phyloP scores from a whole-genome alignment of 768 basidiomycete species.

The Pulveroboletus sp. region DNA sequence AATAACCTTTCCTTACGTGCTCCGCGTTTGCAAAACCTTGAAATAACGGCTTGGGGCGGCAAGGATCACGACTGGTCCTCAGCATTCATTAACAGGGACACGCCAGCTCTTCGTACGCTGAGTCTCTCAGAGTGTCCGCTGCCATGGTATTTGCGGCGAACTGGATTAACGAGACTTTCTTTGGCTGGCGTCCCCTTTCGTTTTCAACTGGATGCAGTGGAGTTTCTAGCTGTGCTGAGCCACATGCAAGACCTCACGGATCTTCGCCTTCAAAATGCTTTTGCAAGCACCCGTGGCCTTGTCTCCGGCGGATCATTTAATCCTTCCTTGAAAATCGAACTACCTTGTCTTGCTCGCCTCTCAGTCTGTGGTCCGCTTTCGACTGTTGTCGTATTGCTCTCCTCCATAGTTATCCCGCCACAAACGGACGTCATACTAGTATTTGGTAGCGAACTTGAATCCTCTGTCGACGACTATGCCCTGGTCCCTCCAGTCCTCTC shows the following conservation, averaged over 20 bases:
- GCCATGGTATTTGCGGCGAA: not conserved
- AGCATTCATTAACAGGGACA: no score
- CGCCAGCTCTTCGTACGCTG: no score
- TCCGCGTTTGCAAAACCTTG: not conserved
- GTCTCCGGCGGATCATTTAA: not conserved
- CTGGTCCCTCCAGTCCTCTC: not conserved
- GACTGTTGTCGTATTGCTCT: conserved; percentile 3
- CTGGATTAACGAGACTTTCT: conserved; percentile 34
- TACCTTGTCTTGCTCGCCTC: conserved; percentile 7
- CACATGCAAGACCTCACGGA: conserved; percentile 33
- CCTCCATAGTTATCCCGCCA: conserved; percentile 5
- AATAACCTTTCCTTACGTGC: not conserved
- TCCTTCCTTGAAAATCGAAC: not conserved
- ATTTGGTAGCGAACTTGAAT: not conserved
- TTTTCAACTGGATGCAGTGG: conserved; percentile 24
- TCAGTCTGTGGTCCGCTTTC: conserved; percentile 5
- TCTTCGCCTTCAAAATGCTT: conserved; percentile 32
- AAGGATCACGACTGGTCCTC: no score
- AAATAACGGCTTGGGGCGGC: not conserved
- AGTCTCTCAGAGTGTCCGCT: no score
- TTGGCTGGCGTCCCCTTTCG: conserved; percentile 21
- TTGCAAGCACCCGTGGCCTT: conserved; percentile 12
- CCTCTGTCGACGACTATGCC: not conserved
- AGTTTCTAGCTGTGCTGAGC: conserved; percentile 32
- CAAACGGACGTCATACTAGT: not conserved